Conservation (phyloP, 768 basidiomycete genomes). For the Favolaschia claudopus region DNA sequence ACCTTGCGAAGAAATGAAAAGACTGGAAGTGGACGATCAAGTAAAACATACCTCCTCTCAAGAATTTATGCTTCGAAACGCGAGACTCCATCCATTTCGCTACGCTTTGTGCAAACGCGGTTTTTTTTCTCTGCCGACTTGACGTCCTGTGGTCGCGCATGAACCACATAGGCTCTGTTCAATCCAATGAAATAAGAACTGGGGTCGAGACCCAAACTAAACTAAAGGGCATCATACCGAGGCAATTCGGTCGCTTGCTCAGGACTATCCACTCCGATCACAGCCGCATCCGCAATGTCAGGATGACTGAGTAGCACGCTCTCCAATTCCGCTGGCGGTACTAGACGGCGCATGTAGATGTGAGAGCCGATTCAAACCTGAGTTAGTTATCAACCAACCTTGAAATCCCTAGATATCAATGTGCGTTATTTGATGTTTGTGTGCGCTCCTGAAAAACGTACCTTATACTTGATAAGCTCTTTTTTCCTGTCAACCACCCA, state of each 20-base stretch:
- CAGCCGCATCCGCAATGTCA: slow-evolving; percentile 68
- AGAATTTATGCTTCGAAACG: slow-evolving; percentile 66
- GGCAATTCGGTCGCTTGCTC: slow-evolving; percentile 73
- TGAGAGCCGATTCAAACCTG: background rate
- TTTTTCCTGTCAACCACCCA: slow-evolving; percentile 68
- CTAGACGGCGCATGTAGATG: slow-evolving; percentile 29
- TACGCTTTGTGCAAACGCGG: slow-evolving; percentile 49
- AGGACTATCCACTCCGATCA: slow-evolving; percentile 63
- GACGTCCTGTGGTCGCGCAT: slow-evolving; percentile 30
- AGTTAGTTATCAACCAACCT: slow-evolving; percentile 12
- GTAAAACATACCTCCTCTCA: slow-evolving; percentile 59
- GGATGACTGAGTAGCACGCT: slow-evolving; percentile 65
- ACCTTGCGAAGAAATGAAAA: slow-evolving; percentile 47
- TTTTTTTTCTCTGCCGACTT: slow-evolving; percentile 31
- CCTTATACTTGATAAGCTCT: slow-evolving; percentile 69
- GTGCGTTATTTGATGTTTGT: background rate
- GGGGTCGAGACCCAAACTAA: background rate
- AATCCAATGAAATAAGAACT: no score
- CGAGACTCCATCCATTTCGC: slow-evolving; percentile 60
- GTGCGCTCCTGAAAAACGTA: background rate
- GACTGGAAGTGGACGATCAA: no score
- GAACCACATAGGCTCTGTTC: slow-evolving; percentile 62
- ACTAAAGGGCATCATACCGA: slow-evolving; percentile 44
- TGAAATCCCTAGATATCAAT: slow-evolving; percentile 8
- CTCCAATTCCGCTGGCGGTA: slow-evolving; percentile 78